These are phyloP conservation scores for Persicaria maculosa DNA, from an alignment of 148 eudicot genomes.

Conservation along the genomic window DNA sequence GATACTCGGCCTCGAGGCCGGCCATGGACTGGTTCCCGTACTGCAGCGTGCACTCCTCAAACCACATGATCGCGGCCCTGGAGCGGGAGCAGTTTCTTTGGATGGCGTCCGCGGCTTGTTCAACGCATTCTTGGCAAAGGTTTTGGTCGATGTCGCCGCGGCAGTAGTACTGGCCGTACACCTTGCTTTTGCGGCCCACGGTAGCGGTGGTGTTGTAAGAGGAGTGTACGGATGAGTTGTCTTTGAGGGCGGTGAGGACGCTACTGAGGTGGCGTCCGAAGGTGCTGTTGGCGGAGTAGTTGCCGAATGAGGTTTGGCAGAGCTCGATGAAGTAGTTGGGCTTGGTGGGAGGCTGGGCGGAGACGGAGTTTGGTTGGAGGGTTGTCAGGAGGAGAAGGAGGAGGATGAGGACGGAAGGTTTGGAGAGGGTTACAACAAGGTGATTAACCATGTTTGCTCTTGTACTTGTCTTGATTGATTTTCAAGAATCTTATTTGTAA, in stretches of 20 bases:
- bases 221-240: neutral
- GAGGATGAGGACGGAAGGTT: neutral
- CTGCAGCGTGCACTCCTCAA: neutral
- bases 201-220: neutral
- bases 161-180: slow-evolving; percentile 5
- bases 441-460: too few relatives aligned
- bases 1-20: neutral
- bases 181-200: neutral
- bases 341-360: neutral
- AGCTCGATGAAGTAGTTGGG: neutral
- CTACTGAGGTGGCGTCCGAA: neutral
- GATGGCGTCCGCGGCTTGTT: neutral
- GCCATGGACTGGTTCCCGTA: neutral
- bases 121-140: neutral
- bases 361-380: neutral
- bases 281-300: slow-evolving; percentile 2
- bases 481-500: too few relatives aligned
- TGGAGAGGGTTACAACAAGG: neutral
- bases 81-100: neutral
- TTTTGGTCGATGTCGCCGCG: neutral
- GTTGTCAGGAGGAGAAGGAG: neutral
- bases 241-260: neutral
- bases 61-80: neutral
- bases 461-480: too few relatives aligned
- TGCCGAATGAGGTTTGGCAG: neutral